A percentile compares a stretch with the other conserved stretches of the same genome.
Evolutionary conservation across 2,329 filamentous ascomycete species (phyloP).

Genomic region (Fusarium citri): DNA sequence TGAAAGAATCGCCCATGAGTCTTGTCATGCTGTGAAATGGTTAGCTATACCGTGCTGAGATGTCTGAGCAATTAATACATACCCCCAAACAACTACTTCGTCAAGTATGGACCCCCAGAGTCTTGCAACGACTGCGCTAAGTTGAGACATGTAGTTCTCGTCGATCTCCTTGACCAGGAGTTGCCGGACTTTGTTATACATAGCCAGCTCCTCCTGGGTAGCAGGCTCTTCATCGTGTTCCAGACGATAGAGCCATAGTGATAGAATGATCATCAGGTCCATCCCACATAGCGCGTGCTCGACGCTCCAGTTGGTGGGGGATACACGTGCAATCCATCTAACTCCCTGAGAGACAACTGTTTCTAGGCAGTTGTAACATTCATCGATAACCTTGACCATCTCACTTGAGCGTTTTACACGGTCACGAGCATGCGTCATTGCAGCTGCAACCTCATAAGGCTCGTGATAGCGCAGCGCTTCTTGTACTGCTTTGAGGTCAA

Average conservation of each 20-base stretch:
- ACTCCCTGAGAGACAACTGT: slow-evolving; percentile 94
- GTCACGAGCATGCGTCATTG: slow-evolving; percentile 94
- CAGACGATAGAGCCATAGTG: slow-evolving; percentile 97
- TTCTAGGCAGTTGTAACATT: slow-evolving; percentile 98
- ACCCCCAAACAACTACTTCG: slow-evolving; percentile 99
- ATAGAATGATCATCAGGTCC: slow-evolving; percentile 97
- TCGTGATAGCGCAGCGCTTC: slow-evolving; percentile 97
- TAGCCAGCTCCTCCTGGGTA: slow-evolving; percentile 82
- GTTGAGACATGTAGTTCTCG: slow-evolving; percentile 81
- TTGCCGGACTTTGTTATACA: slow-evolving; percentile 93
- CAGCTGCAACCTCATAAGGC: slow-evolving; percentile 94
- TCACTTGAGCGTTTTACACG: slow-evolving; percentile 94
- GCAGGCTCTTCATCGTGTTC: slow-evolving; percentile 98
- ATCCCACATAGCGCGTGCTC: slow-evolving; percentile 97
- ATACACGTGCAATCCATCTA: slow-evolving; percentile 97
- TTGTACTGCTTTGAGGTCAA: slow-evolving; percentile 95
- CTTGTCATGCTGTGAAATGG: slow-evolving; percentile 78
- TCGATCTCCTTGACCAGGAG: slow-evolving; percentile 92
- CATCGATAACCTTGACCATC: slow-evolving; percentile 98
- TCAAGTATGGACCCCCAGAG: slow-evolving; percentile 99
- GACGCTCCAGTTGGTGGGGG: slow-evolving; percentile 98
- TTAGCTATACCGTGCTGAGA: slow-evolving; percentile 34
- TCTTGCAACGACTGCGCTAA: slow-evolving; percentile 94
- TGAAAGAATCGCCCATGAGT: slow-evolving; percentile 98
- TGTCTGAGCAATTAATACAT: slow-evolving; percentile 61